A percentile compares a stretch with the other conserved stretches of the same genome.
Conservation (phyloP, 192 early-diverging fungal species). For the Pilaira anomala region DNA sequence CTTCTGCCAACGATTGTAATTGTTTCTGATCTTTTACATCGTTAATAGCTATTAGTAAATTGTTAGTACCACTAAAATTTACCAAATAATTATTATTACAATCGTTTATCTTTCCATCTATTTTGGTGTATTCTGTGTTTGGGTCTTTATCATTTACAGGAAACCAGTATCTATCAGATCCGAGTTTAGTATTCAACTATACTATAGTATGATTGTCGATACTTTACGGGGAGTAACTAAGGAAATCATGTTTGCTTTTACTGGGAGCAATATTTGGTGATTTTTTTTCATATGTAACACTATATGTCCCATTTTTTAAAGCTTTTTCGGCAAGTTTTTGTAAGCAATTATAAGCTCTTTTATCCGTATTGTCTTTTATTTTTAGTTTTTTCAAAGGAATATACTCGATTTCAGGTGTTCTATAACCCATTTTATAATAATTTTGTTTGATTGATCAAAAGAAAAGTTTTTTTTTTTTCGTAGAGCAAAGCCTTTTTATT, state of each 20-base stretch:
- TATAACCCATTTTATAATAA: constrained; percentile 27
- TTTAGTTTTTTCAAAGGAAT: constrained; percentile 1
- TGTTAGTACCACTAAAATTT: no score
- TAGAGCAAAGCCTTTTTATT: no score
- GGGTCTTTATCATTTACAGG: constrained; percentile 10
- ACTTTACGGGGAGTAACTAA: constrained; percentile 37
- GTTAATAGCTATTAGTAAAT: constrained; percentile 1
- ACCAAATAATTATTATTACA: neutral
- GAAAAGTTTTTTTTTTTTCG: no score
- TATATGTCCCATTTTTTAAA: constrained; percentile 30
- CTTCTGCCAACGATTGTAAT: constrained; percentile 28
- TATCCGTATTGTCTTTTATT: no score
- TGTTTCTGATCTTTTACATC: constrained; percentile 28
- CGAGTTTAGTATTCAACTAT: neutral
- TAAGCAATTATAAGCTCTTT: constrained; percentile 10
- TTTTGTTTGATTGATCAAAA: no score
- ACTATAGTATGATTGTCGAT: neutral
- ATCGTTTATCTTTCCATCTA: constrained; percentile 27
- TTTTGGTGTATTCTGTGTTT: constrained; percentile 18
- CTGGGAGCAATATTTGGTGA: constrained; percentile 26
- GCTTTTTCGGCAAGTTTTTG: constrained; percentile 28
- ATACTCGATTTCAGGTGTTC: constrained; percentile 27
- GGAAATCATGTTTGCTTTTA: constrained; percentile 27
- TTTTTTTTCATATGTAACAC: constrained; percentile 18
- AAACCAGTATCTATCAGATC: constrained; percentile 24